Conservation (phyloP, 139 green algal species). For the Gonium pectorale region DNA sequence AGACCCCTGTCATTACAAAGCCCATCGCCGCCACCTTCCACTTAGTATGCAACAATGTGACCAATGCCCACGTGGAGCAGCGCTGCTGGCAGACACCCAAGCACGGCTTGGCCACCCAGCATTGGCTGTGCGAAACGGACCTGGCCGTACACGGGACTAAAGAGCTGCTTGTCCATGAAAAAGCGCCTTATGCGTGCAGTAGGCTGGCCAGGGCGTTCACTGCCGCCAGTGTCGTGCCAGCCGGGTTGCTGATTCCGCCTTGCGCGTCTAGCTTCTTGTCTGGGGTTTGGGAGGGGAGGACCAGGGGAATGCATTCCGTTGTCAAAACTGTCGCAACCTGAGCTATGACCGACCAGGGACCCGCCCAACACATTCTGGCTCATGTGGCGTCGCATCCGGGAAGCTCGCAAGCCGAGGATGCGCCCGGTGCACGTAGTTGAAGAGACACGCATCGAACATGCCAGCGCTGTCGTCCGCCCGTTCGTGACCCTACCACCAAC, state of each 20-base stretch:
- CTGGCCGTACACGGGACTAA: not conserved
- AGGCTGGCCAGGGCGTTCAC: not conserved
- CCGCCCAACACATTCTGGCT: not conserved
- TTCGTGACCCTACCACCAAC: not conserved
- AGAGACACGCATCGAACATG: not conserved
- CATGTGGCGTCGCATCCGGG: not conserved
- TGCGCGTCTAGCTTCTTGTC: not conserved
- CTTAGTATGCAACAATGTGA: too few species aligned
- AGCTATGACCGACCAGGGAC: not conserved
- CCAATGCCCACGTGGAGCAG: too few species aligned
- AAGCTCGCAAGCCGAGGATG: not conserved
- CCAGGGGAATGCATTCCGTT: not conserved
- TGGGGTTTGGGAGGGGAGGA: not conserved
- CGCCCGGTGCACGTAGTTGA: not conserved
- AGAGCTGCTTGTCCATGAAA: not conserved
- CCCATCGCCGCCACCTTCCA: too few species aligned
- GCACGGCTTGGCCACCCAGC: not conserved
- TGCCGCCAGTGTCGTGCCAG: not conserved
- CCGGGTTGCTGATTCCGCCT: not conserved
- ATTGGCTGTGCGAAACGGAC: too few species aligned
- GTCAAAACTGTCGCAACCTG: not conserved
- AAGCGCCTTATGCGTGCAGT: not conserved
- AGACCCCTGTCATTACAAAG: too few species aligned
- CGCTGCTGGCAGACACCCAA: not conserved
- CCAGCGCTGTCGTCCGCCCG: not conserved